phyloP scores from a whole-genome alignment of 805 yeast species.

The Lachancea kluyveri region DNA sequence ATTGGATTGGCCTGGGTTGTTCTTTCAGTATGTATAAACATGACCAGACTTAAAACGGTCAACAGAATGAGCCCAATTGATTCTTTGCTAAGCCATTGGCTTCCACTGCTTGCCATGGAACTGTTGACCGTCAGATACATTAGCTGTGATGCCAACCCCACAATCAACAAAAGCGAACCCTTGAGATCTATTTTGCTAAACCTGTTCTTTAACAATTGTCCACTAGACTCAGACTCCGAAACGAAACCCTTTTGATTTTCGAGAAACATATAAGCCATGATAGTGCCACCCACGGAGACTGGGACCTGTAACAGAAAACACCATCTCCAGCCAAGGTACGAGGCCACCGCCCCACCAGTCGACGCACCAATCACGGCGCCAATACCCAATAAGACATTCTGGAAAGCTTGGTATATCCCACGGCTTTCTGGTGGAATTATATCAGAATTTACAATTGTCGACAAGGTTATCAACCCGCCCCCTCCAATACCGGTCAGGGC shows the following conservation, averaged over 20 bases:
- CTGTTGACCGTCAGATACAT: slow-evolving; percentile 12
- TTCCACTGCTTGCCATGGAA: slow-evolving; percentile 3
- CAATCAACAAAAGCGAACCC: slow-evolving; percentile 31
- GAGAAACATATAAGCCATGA: slow-evolving; percentile 26
- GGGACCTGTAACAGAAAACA: slow-evolving; percentile 34
- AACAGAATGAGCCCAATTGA: slow-evolving; percentile 7
- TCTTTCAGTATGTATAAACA: slow-evolving; percentile 12
- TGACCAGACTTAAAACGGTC: slow-evolving; percentile 7
- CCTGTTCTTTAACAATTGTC: slow-evolving; percentile 1
- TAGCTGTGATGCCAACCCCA: slow-evolving; percentile 30
- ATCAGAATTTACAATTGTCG: slow-evolving; percentile 50
- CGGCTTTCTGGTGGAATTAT: slow-evolving; percentile 48
- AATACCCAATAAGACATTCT: slow-evolving; percentile 48
- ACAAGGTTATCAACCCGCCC: slow-evolving; percentile 47
- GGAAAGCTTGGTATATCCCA: slow-evolving; percentile 37
- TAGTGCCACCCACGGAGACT: slow-evolving; percentile 27
- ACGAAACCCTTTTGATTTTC: slow-evolving; percentile 26
- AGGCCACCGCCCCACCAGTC: slow-evolving; percentile 34
- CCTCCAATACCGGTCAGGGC: slow-evolving; percentile 56
- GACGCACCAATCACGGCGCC: slow-evolving; percentile 36
- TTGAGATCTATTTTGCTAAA: slow-evolving; percentile 29
- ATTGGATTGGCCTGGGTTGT: slow-evolving; percentile 15
- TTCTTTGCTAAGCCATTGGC: slow-evolving; percentile 8
- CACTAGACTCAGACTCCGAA: slow-evolving; percentile 1
- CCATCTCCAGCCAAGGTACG: slow-evolving; percentile 37